Percentiles rank a stretch among this genome's conserved stretches.
Evolutionary conservation across 208 protist species (phyloP).

Genomic region (Leptomonas pyrrhocoris): DNA sequence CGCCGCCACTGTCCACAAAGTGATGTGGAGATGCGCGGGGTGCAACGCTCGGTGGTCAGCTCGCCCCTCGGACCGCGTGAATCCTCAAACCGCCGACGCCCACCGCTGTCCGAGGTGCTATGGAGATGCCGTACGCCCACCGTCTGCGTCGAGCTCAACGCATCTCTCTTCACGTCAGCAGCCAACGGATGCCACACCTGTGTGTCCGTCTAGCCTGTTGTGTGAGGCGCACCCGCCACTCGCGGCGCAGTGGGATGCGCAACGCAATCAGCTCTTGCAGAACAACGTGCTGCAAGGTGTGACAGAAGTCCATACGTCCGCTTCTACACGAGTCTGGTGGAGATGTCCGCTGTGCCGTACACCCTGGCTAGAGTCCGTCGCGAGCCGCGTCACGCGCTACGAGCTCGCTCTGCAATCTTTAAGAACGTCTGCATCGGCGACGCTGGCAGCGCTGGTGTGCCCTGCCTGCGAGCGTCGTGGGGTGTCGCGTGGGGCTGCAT

Average conservation of each 20-base stretch:
- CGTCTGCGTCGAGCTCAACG: neutral
- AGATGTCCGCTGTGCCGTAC: conserved; percentile 53
- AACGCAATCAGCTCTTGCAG: conserved; percentile 49
- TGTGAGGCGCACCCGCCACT: conserved; percentile 49
- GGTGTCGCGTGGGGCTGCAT: neutral
- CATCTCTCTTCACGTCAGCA: neutral
- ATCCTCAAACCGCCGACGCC: conserved; percentile 52
- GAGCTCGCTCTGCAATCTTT: conserved; percentile 13
- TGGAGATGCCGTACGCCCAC: neutral
- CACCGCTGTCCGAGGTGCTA: conserved; percentile 56
- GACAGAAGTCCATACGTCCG: conserved; percentile 46
- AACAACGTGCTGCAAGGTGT: conserved; percentile 57
- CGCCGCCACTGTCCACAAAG: conserved; percentile 36
- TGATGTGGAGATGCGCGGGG: conserved; percentile 55
- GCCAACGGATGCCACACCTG: neutral
- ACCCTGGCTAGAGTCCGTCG: conserved; percentile 66
- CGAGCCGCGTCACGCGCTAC: conserved; percentile 53
- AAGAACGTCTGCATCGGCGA: neutral
- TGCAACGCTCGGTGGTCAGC: conserved; percentile 60
- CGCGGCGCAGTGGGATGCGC: conserved; percentile 70
- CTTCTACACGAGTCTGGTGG: conserved; percentile 60
- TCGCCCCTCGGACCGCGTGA: conserved; percentile 53
- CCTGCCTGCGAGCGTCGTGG: conserved; percentile 64
- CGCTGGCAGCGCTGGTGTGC: conserved; percentile 40
- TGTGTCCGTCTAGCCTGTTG: neutral